Evolutionary conservation across 345 rosid genomes (phyloP).

Genomic region (Garcia nutans): DNA sequence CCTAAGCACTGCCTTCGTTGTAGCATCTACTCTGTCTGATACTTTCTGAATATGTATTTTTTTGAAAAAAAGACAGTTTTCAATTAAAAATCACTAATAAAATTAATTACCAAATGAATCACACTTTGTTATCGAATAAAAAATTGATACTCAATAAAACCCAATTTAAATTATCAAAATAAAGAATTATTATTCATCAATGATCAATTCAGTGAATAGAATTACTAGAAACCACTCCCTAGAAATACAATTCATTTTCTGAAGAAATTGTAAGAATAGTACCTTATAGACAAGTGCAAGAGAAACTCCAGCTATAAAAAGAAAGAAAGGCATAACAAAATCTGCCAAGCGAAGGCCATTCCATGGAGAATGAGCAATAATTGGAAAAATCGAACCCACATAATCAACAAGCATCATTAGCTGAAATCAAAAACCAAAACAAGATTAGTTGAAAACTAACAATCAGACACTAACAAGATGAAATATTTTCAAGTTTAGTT

Average conservation of each 20-base stretch:
- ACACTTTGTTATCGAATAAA: neutral
- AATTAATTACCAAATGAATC: neutral
- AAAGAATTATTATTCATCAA: neutral
- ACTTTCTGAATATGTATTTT: constrained; percentile 34
- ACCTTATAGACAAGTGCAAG: constrained; percentile 51
- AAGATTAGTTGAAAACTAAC: neutral
- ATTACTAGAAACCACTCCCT: neutral
- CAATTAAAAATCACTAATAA: neutral
- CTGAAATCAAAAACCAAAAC: constrained; percentile 12
- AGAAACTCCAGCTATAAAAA: constrained; percentile 45
- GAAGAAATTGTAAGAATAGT: neutral
- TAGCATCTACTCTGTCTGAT: constrained; percentile 35
- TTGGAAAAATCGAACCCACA: constrained; percentile 38
- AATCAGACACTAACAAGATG: too few species aligned
- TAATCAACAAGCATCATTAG: constrained; percentile 51
- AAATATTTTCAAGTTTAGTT: too few species aligned
- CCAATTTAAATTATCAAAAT: neutral
- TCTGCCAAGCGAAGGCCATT: constrained; percentile 47
- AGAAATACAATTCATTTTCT: neutral
- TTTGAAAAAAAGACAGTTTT: neutral
- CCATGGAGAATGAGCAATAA: constrained; percentile 48
- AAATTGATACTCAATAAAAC: neutral
- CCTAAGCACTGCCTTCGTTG: constrained; percentile 37
- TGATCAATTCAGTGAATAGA: neutral
- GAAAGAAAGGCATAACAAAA: constrained; percentile 53